phyloP scores from a whole-genome alignment of 2,329 filamentous ascomycete genomes.

The Hypoxylon sp. region DNA sequence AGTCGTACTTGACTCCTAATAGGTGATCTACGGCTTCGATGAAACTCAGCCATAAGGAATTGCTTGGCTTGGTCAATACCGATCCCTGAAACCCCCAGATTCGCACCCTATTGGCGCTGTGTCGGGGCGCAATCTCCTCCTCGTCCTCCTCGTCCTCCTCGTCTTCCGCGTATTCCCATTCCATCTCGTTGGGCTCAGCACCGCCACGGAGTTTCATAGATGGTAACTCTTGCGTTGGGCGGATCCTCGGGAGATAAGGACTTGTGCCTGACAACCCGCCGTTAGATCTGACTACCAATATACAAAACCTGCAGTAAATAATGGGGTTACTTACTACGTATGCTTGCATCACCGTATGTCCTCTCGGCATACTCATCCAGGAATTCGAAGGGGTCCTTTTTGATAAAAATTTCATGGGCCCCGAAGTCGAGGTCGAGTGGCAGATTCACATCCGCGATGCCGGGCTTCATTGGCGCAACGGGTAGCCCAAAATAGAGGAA shows the following conservation, averaged over 20 bases:
- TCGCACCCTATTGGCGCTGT: neutral
- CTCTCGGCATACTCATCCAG: slow-evolving; percentile 41
- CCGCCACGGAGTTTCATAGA: slow-evolving; percentile 36
- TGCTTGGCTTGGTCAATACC: neutral
- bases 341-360: slow-evolving; percentile 23
- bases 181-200: slow-evolving; percentile 7
- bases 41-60: slow-evolving; percentile 26
- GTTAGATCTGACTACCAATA: slow-evolving; percentile 7
- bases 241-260: slow-evolving; percentile 3
- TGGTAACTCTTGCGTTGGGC: slow-evolving; percentile 17
- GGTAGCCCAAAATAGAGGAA: slow-evolving; percentile 64
- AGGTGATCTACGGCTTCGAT: slow-evolving; percentile 37
- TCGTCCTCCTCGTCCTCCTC: slow-evolving; percentile 2
- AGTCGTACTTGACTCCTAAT: slow-evolving; percentile 21
- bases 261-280: neutral
- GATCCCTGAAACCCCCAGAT: slow-evolving; percentile 42
- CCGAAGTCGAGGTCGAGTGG: slow-evolving; percentile 33
- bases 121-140: neutral
- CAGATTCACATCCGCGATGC: slow-evolving; percentile 25
- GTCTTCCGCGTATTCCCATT: slow-evolving; percentile 10
- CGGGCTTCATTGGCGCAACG: slow-evolving; percentile 56
- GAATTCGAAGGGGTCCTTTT: slow-evolving; percentile 44
- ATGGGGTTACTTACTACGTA: slow-evolving; percentile 23
- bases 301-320: neutral
- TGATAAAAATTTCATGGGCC: slow-evolving; percentile 4